Base-by-base conservation (phyloP, 2,329 filamentous ascomycete species). In the Achaetomium macrosporum region DNA sequence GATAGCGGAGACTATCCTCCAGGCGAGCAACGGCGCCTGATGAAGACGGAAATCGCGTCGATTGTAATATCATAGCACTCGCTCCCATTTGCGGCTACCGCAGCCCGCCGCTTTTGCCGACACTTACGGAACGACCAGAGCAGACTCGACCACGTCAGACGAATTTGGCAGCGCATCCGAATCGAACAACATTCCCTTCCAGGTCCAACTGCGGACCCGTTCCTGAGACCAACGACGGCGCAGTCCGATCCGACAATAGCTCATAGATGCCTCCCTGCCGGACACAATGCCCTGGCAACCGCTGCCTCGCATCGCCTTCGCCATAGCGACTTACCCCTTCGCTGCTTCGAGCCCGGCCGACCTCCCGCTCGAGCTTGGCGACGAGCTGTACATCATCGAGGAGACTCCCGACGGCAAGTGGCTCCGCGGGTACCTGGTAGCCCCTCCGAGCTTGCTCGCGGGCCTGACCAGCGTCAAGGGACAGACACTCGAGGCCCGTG, bases 321-420 rank as follows among this genome's bases (percentile, higher is more conserved):
- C 92, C 64, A 88, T 99, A 71, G 93, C 92, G 76, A 91, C 86
- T 61, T 95, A 91, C 70, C 93, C 93, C 36, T 99, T 99, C 73
- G 80, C 87, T 63, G 88, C 93, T 56, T 85, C 88, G 55, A 85
- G 85, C 60, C 83, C 90, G 50, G 88, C 90, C 68, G 93, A 99
- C 71, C 84, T 99, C 17, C 93, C 95, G 10, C 85, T 99, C 68
- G 91, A 99, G 71, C 89, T 99, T 59, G 93, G 93, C 50, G 93
- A 99, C 79, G 93, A 99, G 73, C 78, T 99, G 59, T 99, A 99
- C 73, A 95, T 99, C 61, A 96, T 99, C 67, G 92, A 97, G 72
- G 90, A 97, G 72, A 95, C 92, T 37, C 87, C 90, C 19, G 83
- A 95, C 71, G 88, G 87, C 64, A 82, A 89, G 68, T 99, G 93